A percentile compares a stretch with the other conserved stretches of the same genome.
These are phyloP conservation scores for Sporothrix brunneoviolacea DNA, from an alignment of 2,329 filamentous ascomycete species.

Conservation along the genomic window DNA sequence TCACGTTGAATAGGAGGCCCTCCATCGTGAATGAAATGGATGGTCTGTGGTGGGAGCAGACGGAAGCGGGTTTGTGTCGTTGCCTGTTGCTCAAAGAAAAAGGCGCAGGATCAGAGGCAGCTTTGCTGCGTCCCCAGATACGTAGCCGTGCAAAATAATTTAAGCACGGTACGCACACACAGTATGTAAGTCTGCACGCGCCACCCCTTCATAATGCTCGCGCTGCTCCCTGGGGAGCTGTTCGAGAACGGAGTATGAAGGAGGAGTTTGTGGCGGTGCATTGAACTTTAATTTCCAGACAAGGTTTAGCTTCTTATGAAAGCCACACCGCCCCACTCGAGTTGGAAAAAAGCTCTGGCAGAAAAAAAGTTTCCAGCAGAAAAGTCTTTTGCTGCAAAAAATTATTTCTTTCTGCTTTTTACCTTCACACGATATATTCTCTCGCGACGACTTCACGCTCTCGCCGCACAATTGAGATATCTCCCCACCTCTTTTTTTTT, in stretches of 20 bases:
- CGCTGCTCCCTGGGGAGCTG: too few relatives aligned
- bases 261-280: constrained; percentile 12
- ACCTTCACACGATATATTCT: constrained; percentile 2
- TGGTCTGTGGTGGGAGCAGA: constrained; percentile 11
- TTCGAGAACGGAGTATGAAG: too few relatives aligned
- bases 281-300: too few relatives aligned
- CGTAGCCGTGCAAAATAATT: neutral
- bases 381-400: constrained; percentile 18
- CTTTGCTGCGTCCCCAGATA: neutral
- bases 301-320: constrained; percentile 9
- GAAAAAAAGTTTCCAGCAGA: constrained; percentile 19
- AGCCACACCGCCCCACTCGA: constrained; percentile 15
- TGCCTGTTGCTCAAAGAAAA: constrained; percentile 14
- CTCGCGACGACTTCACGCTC: constrained; percentile 6
- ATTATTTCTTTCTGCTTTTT: constrained; percentile 14
- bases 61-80: constrained; percentile 11
- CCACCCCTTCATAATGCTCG: too few relatives aligned
- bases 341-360: constrained; percentile 18
- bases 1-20: constrained; percentile 89
- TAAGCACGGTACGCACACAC: neutral
- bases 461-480: constrained; percentile 6
- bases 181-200: too few relatives aligned
- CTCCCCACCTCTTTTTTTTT: too few relatives aligned
- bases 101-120: constrained; percentile 13
- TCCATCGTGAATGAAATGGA: constrained; percentile 56